These are phyloP conservation scores for Ophiostoma fasciatum DNA, from an alignment of 2,329 filamentous ascomycete genomes.

Conservation along the genomic window DNA sequence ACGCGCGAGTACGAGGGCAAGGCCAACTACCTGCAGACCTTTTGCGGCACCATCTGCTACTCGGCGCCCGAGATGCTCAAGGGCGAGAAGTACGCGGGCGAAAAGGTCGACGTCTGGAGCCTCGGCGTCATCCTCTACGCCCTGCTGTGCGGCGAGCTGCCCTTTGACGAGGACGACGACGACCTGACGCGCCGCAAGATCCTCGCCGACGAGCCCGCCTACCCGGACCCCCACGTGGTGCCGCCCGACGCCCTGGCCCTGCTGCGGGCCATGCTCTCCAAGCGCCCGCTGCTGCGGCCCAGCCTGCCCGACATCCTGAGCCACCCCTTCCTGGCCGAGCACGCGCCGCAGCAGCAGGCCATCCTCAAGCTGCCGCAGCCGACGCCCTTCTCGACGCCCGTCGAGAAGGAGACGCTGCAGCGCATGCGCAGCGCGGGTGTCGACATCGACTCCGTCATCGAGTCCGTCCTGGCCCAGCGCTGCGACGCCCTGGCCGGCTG, in stretches of 20 bases:
- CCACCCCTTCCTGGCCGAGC: conserved; percentile 75
- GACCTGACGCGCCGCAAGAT: conserved; percentile 74
- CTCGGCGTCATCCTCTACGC: conserved; percentile 75
- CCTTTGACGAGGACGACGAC: conserved; percentile 94
- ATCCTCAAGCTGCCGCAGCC: conserved; percentile 73
- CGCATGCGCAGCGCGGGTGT: conserved; percentile 90
- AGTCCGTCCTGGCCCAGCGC: conserved; percentile 78
- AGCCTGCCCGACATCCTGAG: conserved; percentile 70
- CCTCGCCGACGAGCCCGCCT: conserved; percentile 70
- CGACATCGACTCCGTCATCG: conserved; percentile 85
- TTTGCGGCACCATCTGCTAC: conserved; percentile 95
- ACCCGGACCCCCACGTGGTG: conserved; percentile 67
- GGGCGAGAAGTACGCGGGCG: conserved; percentile 92
- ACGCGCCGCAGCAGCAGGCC: conserved; percentile 75
- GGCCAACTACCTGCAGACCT: conserved; percentile 87
- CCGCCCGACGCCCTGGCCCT: conserved; percentile 64
- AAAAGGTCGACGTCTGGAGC: conserved; percentile 97
- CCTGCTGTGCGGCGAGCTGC: conserved; percentile 68
- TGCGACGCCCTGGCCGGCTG: conserved; percentile 87
- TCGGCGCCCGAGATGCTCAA: conserved; percentile 97
- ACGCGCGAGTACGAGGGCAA: conserved; percentile 95
- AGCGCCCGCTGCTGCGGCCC: conserved; percentile 73
- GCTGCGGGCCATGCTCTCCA: conserved; percentile 70
- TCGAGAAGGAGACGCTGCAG: conserved; percentile 85
- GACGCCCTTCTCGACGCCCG: conserved; percentile 64